Evolutionary conservation across 805 yeast genomes (phyloP), one percentile per base, ranked within the genome.

Genomic region (Phaffomyces thermotolerans): DNA sequence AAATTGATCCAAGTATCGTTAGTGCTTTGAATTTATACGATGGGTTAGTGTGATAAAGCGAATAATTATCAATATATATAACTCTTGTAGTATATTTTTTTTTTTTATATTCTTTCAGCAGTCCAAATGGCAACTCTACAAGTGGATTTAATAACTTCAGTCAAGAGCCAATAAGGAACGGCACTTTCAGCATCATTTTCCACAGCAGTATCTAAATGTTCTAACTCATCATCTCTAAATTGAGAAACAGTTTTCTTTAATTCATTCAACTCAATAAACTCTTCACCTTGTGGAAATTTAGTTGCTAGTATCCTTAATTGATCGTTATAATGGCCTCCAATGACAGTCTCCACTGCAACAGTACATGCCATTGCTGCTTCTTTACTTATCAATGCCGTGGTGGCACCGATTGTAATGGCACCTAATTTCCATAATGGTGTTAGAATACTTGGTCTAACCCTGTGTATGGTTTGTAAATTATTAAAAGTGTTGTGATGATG

Each of bases 341-440:
- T 93, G 6, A 93, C 98, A 0, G 99, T 93, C 64, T 93, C 99
- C 2, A 93, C 98, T 0, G 98, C 98, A 47, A 90, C 98, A 0
- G 99, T 93, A 62, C 99, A 93, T 1, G 99, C 98, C 99, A 93
- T 93, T 3, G 99, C 98, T 3, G 96, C 97, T 60, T 91, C 96
- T 57, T 88, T 87, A 15, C 96, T 83, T 49, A 89, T 64, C 42
- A 84, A 54, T 0, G 96, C 97, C 1, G 98, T 93, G 1, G 81
- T 84, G 2, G 79, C 78, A 4, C 99, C 99, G 68, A 93, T 71
- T 1, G 81, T 80, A 40, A 84, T 71, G 0, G 99, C 98, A 4
- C 97, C 98, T 0, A 76, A 63, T 60, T 85, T 89, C 99, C 99
- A 93, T 1, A 87, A 56, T 2, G 99, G 99, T 0, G 98, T 90